Evolutionary conservation across 2,329 filamentous ascomycete species (phyloP), one percentile per base, ranked within the genome.

Genomic region (Fusarium stilboides): DNA sequence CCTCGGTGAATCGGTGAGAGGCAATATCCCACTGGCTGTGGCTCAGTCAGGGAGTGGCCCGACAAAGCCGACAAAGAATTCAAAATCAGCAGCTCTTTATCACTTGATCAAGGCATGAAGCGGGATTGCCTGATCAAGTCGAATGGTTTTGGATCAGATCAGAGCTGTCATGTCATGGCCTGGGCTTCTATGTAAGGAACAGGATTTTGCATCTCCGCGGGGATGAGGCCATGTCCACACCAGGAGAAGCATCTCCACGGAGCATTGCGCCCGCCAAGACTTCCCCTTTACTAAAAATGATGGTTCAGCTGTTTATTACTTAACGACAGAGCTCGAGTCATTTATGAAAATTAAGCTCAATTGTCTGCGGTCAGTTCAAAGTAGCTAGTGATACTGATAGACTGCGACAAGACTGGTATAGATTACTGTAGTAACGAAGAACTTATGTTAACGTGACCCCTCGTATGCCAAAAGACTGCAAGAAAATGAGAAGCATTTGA

Each of bases 151-250:
- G 6, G 33, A 49, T 68, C 63, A 52, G 52, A 47, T 42, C 52
- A 54, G 54, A 42, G 40, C 34, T 46, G 51, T 68, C 63, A 68
- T 34, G 55, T n/a, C 57, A 68, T 57, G 33, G 19, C 37, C 34
- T 10, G 45, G 61, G 19, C 15, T 43, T 17, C 7, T 26, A 20
- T 34, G 26, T 31, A 28, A 62, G 58, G 58, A 26, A 46, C 58
- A 60, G 8, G 20, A 6, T 53, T 53, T n/a, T 44, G 37, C 22
- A 53, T 60, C 39, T 62, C 58, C 58, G 40, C 22, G 55, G 58
- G 12, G 15, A 15, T 40, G 26, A 17, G 42, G 13, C 31, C 13
- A 6, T 63, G 52, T 58, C 63, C 63, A 57, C 65, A 52, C 5
- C 13, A 17, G 15, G 46, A 31, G 6, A 50, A 31, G 5, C 12